Conservation (phyloP, 495 filamentous ascomycete species). For the Daldinia grandis region DNA sequence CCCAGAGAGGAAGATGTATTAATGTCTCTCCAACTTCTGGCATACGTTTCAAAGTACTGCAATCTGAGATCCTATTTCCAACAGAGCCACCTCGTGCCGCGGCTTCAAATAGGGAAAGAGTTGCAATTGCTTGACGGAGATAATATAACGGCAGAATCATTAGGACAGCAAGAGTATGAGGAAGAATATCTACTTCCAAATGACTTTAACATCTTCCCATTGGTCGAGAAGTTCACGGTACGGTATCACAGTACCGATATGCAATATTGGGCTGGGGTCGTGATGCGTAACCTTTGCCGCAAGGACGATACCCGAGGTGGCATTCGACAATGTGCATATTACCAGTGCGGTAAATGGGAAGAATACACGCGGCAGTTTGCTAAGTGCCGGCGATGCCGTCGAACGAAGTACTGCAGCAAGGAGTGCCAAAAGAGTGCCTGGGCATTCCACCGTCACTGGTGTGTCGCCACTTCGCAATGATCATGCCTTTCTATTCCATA, state of each 20-base stretch:
- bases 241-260: constrained; percentile 93
- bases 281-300: constrained; percentile 97
- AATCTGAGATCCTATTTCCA: constrained; percentile 95
- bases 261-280: constrained; percentile 99
- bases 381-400: constrained; percentile 94
- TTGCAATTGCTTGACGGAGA: constrained; percentile 78
- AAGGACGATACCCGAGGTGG: constrained; percentile 95
- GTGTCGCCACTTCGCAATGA: constrained; percentile 74
- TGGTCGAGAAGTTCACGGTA: constrained; percentile 98
- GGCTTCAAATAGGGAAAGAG: constrained; percentile 87
- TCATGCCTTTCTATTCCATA: constrained; percentile 23
- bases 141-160: constrained; percentile 49
- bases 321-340: constrained; percentile 96
- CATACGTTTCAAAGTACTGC: constrained; percentile 99
- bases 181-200: constrained; percentile 93
- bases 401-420: constrained; percentile 99
- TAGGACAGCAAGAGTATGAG: constrained; percentile 67
- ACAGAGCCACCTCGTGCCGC: constrained; percentile 90
- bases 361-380: constrained; percentile 95
- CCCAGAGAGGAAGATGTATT: constrained; percentile 96
- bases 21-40: constrained; percentile 97
- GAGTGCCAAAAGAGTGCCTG: constrained; percentile 99
- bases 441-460: constrained; percentile 98
- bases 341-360: constrained; percentile 98
- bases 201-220: constrained; percentile 96